Base-by-base conservation (phyloP, 1,284 basidiomycete species). In the Pseudozyma hubeiensis region DNA sequence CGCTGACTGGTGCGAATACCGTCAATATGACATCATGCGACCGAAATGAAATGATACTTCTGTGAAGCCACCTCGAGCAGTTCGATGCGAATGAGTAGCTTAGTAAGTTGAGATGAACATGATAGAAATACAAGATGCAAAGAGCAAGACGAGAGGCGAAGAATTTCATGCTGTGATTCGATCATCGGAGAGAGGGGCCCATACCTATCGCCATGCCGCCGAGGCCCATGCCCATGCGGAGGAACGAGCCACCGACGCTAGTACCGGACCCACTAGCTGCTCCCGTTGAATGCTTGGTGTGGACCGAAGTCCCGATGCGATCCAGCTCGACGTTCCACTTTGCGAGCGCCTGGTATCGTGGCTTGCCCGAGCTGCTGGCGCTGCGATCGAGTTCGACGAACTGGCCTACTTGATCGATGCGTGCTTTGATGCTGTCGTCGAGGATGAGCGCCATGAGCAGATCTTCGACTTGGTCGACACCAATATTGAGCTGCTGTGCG, bases 361-460 rank as follows among this genome's bases (percentile, higher is more conserved):
- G 91, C 85, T 90, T 91, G 82, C 92, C 91, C 48, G 94, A 87
- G 73, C 89, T 90, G 87, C 93, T 90, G 77, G 66, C 48, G 54
- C 63, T 49, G 51, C 54, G 87, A 79, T 97, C 93, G 29, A 99
- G 88, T 79, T 98, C 93, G 14, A 99, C 88, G 55, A 92, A 88
- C 87, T 94, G 94, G 19, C 92, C 90, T 37, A 97, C 93, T 86
- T 98, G 94, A 84, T 99, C 96, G 80, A 99, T 97, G 77, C 91
- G 89, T 16, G 96, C 97, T 75, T 94, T 91, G 37, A 99, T 93
- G 84, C 93, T 95, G 29, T 92, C 93, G 85, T 99, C 96, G 33
- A 98, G 86, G 62, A 99, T 98, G 17, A 99, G 89, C 40, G 92
- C 91, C 64, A 98, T 92, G 37, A 99, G 89, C 33, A 99, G 89